Evolutionary conservation across 75 land plant species (phyloP), one percentile per base, ranked within the genome.

Genomic region (Selaginella tamariscina): DNA sequence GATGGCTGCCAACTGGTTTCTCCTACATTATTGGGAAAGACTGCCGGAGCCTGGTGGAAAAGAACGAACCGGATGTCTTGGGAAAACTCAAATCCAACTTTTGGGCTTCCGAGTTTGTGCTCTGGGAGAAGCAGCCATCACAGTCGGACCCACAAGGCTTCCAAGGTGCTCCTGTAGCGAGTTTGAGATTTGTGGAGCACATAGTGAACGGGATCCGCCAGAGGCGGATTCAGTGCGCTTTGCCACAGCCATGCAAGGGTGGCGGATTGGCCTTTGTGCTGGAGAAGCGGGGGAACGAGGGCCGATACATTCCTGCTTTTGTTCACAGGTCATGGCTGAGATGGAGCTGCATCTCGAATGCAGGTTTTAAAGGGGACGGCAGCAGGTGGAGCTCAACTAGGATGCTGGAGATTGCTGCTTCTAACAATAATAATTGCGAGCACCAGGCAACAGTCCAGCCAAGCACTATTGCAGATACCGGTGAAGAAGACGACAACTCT

Each of bases 11-110:
- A 9, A 23, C 73, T 22, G 31, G 33, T 27, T 39, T 27, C 68
- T 1, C 56, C 55, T 65, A 1, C 56, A 62, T 65, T 27, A n/a
- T 29, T 27, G 32, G 56, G 15, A 72, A 54, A 28, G 49, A 62
- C 1, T 23, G 31, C 22, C 26, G 9, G 13, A 26, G 20, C 8
- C 21, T 26, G 56, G 44, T 65, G 32, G 9, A 31, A 2, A 54
- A 63, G 69, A 31, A 64, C 27, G 68, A 29, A 15, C 54, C 11
- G 31, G 73, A 26, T 28, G 24, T 2, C 15, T 2, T 72, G 69
- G 70, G 73, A 5, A 72, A 32, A 27, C 69, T 64, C 2, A 32
- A 15, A 18, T 65, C 73, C 23, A 63, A 72, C 55, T 26, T 72
- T 27, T 65, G 70, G 56, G 44, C 62, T 22, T 11, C 68, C n/a